These are phyloP conservation scores for Stylonectria norvegica DNA, from an alignment of 2,329 filamentous ascomycete species.

Conservation along the genomic window DNA sequence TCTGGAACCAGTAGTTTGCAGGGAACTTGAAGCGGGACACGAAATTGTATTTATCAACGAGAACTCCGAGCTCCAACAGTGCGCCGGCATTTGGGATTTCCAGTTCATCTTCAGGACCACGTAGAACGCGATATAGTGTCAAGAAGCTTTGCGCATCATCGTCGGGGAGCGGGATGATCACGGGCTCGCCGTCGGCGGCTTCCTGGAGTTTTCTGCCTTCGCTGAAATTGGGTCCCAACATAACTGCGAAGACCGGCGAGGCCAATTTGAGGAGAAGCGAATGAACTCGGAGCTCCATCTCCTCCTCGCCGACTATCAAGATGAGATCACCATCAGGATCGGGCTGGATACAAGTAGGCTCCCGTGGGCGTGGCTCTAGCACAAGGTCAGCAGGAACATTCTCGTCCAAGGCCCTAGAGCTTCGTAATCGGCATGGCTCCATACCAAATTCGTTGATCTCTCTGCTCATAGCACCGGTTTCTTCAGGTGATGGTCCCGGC, in stretches of 20 bases:
- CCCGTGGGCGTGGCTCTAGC: too few species aligned
- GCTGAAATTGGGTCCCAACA: slow-evolving; percentile 20
- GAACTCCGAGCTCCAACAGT: background rate
- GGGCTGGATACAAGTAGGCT: too few species aligned
- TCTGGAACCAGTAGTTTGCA: background rate
- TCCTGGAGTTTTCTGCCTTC: slow-evolving; percentile 15
- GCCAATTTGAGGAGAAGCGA: slow-evolving; percentile 21
- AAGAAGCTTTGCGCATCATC: background rate
- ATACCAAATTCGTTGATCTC: too few species aligned
- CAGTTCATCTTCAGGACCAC: background rate
- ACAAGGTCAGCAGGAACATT: too few species aligned
- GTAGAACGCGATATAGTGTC: background rate
- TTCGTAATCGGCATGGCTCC: too few species aligned
- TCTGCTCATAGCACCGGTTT: too few species aligned
- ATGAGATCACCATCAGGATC: slow-evolving; percentile 14
- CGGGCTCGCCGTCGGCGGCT: background rate
- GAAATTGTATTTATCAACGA: background rate
- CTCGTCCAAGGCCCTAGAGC: too few species aligned
- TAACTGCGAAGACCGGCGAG: slow-evolving; percentile 26
- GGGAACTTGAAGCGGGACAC: background rate
- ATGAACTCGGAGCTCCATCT: slow-evolving; percentile 10
- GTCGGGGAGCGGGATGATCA: background rate
- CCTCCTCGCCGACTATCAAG: slow-evolving; percentile 12
- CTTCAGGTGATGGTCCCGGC: too few species aligned
- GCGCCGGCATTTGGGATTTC: background rate